Conservation (phyloP, 345 rosid genomes). For the Gossypium mustelinum region DNA sequence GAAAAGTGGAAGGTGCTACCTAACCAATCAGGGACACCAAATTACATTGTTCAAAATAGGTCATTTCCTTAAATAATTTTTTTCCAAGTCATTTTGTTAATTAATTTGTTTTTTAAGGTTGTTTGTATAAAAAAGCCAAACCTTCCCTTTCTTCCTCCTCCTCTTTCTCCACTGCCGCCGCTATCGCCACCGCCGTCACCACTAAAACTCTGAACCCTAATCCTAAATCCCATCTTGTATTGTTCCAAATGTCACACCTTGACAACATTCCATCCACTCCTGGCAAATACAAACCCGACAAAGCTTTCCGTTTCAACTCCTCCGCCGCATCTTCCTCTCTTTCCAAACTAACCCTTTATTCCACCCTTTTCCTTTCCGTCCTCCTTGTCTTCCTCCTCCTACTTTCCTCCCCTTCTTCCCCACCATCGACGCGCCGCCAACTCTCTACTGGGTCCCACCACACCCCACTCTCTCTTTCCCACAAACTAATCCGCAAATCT, state of each 20-base stretch:
- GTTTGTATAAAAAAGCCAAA: constrained; percentile 16
- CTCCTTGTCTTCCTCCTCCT: constrained; percentile 35
- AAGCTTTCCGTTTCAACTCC: constrained; percentile 45
- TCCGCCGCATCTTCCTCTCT: constrained; percentile 41
- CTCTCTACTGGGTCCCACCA: constrained; percentile 31
- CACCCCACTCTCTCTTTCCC: constrained; percentile 12
- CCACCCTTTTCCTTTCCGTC: constrained; percentile 44
- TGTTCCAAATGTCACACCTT: constrained; percentile 47
- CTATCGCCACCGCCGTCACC: constrained; percentile 42
- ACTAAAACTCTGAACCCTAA: not conserved
- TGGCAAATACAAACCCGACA: constrained; percentile 60
- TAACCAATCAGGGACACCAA: too few relatives aligned
- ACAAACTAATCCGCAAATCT: constrained; percentile 46
- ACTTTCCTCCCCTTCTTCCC: constrained; percentile 24
- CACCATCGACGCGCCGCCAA: constrained; percentile 37
- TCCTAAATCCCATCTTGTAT: constrained; percentile 1
- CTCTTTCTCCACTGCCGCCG: not conserved
- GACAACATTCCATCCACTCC: constrained; percentile 57
- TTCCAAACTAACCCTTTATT: constrained; percentile 43
- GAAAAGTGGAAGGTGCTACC: too few relatives aligned
- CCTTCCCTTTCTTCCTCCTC: not conserved
- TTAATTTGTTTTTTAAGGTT: too few relatives aligned
- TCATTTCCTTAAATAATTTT: too few relatives aligned
- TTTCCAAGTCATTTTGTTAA: constrained; percentile 24
- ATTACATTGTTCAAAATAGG: constrained; percentile 50